These are phyloP conservation scores for Chlorella sp. DNA, from an alignment of 139 green algal genomes.

Conservation along the genomic window DNA sequence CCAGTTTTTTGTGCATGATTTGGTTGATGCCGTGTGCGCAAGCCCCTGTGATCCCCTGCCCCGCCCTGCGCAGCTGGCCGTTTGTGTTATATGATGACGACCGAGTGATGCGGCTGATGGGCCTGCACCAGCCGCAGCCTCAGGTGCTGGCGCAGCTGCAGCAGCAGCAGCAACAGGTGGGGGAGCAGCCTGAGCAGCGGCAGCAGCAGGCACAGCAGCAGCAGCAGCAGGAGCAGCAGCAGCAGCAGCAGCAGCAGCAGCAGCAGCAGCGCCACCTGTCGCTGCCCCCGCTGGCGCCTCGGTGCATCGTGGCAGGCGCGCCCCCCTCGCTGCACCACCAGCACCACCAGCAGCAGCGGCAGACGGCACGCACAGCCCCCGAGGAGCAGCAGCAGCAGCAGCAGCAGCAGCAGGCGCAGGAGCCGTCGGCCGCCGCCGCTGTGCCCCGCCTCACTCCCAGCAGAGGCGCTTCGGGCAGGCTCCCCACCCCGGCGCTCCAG, in stretches of 20 bases:
- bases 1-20: no score
- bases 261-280: neutral
- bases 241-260: constrained; percentile 1
- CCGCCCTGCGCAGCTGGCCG: constrained; percentile 52
- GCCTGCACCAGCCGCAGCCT: constrained; percentile 33
- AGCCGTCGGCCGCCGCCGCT: neutral
- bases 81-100: constrained; percentile 91
- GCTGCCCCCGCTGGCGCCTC: neutral
- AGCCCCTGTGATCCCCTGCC: neutral
- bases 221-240: neutral
- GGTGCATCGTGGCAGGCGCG: neutral
- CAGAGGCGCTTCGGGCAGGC: neutral
- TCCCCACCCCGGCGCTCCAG: neutral
- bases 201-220: neutral
- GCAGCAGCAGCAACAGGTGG: neutral
- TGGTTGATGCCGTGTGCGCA: no score
- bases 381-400: neutral
- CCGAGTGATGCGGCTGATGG: constrained; percentile 76
- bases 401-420: neutral
- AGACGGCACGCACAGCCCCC: neutral
- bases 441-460: neutral
- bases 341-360: neutral
- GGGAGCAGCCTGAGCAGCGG: neutral
- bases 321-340: neutral
- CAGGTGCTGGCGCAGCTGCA: neutral